Percentiles rank a stretch among this genome's conserved stretches.
Conservation (phyloP, 176 grass and related monocot species). For the Avena eriantha region DNA sequence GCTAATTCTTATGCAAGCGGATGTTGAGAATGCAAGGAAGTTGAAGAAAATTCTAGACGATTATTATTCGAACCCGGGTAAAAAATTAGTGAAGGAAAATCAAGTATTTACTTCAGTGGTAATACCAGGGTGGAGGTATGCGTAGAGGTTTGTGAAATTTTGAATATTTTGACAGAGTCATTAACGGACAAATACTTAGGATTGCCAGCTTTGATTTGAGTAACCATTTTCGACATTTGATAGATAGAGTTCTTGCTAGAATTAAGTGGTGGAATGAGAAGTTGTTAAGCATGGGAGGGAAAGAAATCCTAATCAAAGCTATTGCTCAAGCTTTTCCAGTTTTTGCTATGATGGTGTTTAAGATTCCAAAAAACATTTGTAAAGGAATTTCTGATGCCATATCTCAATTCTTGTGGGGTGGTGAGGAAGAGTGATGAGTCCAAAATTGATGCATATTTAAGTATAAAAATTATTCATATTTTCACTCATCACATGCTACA, state of each 20-base stretch:
- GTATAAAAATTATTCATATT: no score
- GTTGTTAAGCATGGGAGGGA: background rate
- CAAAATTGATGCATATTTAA: no score
- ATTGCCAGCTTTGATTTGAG: background rate
- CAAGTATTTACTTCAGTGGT: background rate
- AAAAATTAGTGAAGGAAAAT: background rate
- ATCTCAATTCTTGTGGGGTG: no score
- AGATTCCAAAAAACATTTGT: background rate
- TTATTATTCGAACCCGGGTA: background rate
- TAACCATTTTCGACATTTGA: background rate
- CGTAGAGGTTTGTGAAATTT: background rate
- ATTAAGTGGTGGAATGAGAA: background rate
- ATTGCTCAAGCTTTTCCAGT: background rate
- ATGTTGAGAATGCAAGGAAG: background rate
- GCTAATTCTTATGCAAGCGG: background rate
- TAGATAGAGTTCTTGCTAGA: background rate
- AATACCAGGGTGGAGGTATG: background rate
- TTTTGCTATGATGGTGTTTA: background rate
- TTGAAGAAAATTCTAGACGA: background rate
- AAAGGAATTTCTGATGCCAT: no score
- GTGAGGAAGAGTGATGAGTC: no score
- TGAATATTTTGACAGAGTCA: background rate
- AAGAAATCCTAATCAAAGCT: background rate
- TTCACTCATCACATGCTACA: no score
- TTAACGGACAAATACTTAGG: background rate